Conservation (phyloP, 331 rosid genomes). For the Quercus lobata region DNA sequence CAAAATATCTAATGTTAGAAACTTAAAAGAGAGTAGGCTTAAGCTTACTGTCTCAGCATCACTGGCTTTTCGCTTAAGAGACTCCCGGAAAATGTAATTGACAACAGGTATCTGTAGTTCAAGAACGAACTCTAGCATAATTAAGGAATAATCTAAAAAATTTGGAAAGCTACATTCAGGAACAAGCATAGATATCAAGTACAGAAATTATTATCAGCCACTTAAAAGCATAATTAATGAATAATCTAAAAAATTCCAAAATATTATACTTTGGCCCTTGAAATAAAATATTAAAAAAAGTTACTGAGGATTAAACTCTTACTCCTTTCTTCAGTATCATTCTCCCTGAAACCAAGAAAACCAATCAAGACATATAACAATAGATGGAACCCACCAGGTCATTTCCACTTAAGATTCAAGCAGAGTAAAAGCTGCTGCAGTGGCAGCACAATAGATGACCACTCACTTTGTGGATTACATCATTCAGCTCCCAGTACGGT, state of each 20-base stretch:
- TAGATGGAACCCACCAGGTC: not conserved
- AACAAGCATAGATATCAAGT: not conserved
- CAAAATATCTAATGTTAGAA: not conserved
- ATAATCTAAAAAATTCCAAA: not conserved
- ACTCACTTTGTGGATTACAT: not conserved
- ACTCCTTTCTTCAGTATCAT: not conserved
- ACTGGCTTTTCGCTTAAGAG: slow-evolving; percentile 77
- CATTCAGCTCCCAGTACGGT: not conserved
- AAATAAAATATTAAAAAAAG: not conserved
- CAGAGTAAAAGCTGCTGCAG: not conserved
- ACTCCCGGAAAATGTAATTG: slow-evolving; percentile 59
- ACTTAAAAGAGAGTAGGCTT: not conserved
- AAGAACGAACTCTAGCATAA: slow-evolving; percentile 21
- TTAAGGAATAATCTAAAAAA: not conserved
- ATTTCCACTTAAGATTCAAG: not conserved
- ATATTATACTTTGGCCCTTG: not conserved
- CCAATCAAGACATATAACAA: not conserved
- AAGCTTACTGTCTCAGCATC: slow-evolving; percentile 71
- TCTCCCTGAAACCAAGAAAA: not conserved
- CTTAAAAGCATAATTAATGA: not conserved
- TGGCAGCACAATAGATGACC: not conserved
- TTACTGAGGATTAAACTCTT: not conserved
- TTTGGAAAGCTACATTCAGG: not conserved
- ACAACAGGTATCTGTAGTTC: slow-evolving; percentile 54
- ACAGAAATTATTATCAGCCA: not conserved